Percentiles rank a stretch among this genome's conserved stretches.
These are phyloP conservation scores for Lipomyces yamanashiensis DNA, from an alignment of 805 yeast genomes.

Conservation along the genomic window DNA sequence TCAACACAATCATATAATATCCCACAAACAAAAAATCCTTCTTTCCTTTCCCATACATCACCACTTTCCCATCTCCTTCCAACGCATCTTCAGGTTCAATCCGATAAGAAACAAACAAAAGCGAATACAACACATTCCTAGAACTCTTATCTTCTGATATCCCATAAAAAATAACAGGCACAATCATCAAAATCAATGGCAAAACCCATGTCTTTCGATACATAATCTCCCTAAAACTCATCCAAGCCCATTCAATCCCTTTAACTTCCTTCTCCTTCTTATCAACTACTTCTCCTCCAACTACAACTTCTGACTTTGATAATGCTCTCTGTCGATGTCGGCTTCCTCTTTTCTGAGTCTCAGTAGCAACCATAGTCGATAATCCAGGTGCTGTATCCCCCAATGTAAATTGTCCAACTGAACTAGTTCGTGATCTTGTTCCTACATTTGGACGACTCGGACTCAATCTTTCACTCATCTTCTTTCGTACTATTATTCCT, in stretches of 20 bases:
- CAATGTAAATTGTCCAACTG: conserved; percentile 73
- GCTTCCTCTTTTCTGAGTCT: conserved; percentile 50
- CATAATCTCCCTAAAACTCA: conserved; percentile 62
- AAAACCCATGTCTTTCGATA: conserved; percentile 65
- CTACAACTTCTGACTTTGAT: conserved; percentile 2
- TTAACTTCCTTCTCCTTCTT: conserved; percentile 1
- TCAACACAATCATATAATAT: conserved; percentile 83
- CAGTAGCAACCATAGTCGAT: conserved; percentile 64
- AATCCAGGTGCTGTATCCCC: conserved; percentile 75
- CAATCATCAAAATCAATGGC: no score
- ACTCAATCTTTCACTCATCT: not conserved
- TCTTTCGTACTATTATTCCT: not conserved
- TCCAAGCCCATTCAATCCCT: conserved; percentile 50
- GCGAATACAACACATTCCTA: conserved; percentile 25
- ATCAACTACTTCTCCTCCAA: not conserved
- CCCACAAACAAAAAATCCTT: conserved; percentile 80
- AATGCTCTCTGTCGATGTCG: conserved; percentile 46
- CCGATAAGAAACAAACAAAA: conserved; percentile 34
- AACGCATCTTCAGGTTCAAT: conserved; percentile 45
- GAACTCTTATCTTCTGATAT: conserved; percentile 11
- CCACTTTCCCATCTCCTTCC: conserved; percentile 38
- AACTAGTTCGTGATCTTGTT: conserved; percentile 55
- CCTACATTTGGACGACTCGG: not conserved
- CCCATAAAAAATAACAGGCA: no score
- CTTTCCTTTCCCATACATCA: conserved; percentile 79